Percentiles rank a stretch among this genome's conserved stretches.
Conservation (phyloP, 768 basidiomycete genomes). For the Asterophora parasitica region DNA sequence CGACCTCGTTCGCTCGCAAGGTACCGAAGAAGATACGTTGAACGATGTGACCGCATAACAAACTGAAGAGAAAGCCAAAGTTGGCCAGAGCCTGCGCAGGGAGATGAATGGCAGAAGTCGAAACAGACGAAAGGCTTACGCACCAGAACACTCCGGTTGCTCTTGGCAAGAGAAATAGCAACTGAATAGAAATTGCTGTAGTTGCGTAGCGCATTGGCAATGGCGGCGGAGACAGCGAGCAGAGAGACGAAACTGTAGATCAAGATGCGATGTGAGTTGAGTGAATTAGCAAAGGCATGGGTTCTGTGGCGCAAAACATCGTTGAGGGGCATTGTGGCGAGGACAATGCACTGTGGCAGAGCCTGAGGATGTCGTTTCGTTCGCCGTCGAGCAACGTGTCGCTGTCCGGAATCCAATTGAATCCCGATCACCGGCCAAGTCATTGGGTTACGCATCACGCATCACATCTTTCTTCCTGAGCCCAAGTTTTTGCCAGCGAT, state of each 20-base stretch:
- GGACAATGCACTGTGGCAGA: not conserved
- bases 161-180: conserved; percentile 87
- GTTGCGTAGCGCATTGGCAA: conserved; percentile 74
- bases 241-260: conserved; percentile 68
- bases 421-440: not conserved
- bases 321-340: conserved; percentile 42
- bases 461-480: too few relatives aligned
- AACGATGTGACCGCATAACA: conserved; percentile 70
- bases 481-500: too few relatives aligned
- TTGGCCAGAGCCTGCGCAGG: conserved; percentile 77
- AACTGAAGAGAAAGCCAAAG: conserved; percentile 74
- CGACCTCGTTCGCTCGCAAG: conserved; percentile 82
- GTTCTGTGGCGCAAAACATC: conserved; percentile 47
- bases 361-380: not conserved
- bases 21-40: conserved; percentile 91
- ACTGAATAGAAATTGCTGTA: conserved; percentile 94
- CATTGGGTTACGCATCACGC: not conserved
- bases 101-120: conserved; percentile 6
- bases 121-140: conserved; percentile 18
- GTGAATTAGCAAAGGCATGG: conserved; percentile 42
- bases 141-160: conserved; percentile 90
- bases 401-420: not conserved
- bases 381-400: not conserved
- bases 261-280: conserved; percentile 61
- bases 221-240: conserved; percentile 63